phyloP scores from a whole-genome alignment of 495 filamentous ascomycete species.

The Margaritispora aquatica region DNA sequence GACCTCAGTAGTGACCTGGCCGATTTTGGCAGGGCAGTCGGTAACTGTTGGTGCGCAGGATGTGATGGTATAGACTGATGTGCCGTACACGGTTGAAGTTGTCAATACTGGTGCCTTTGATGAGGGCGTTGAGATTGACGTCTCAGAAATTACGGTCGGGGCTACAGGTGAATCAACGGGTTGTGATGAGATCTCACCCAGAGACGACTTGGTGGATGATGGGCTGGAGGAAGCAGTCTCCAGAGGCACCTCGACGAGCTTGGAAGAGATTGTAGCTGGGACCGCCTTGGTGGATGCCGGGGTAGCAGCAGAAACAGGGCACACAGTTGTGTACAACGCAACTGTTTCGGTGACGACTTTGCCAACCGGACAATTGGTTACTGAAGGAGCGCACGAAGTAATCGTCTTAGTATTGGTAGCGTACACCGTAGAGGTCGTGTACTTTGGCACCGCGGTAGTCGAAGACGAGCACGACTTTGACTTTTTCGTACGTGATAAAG shows the following conservation, averaged over 20 bases:
- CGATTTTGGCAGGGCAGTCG: conserved; percentile 44
- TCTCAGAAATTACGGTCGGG: too few species aligned
- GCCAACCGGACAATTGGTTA: conserved; percentile 53
- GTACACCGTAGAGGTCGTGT: conserved; percentile 53
- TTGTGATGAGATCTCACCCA: too few species aligned
- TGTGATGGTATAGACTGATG: conserved; percentile 52
- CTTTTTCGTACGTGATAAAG: neutral
- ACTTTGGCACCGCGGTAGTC: neutral
- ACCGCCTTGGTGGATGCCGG: too few species aligned
- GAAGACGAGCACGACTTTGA: neutral
- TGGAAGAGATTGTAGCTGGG: too few species aligned
- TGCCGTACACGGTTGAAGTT: too few species aligned
- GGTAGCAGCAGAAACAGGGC: conserved; percentile 31
- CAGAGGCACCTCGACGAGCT: too few species aligned
- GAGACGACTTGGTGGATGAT: too few species aligned
- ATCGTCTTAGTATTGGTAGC: conserved; percentile 51
- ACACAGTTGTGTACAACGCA: conserved; percentile 34
- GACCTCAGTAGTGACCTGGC: conserved; percentile 31
- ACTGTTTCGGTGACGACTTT: conserved; percentile 31
- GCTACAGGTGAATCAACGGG: too few species aligned
- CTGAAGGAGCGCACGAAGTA: conserved; percentile 47
- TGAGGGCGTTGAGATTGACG: too few species aligned
- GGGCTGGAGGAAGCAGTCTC: too few species aligned
- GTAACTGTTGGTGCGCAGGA: conserved; percentile 50
- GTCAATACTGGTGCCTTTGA: too few species aligned